Evolutionary conservation across 2,329 filamentous ascomycete genomes (phyloP).

Genomic region (Pestalotiopsis sp.): DNA sequence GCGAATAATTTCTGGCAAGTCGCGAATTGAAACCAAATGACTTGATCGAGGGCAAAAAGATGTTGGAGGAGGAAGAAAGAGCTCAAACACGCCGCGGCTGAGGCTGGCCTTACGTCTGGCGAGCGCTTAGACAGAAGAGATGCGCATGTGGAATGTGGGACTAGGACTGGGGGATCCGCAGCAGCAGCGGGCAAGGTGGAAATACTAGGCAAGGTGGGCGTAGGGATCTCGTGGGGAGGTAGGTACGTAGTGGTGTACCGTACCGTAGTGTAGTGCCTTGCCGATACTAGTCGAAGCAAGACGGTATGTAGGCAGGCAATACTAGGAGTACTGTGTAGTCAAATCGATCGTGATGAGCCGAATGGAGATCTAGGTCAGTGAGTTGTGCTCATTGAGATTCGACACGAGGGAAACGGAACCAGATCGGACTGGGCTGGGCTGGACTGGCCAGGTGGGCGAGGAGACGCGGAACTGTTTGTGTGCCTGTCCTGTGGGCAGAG

Average conservation of each 20-base stretch:
- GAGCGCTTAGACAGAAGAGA: slow-evolving; percentile 7
- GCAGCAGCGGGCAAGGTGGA: slow-evolving; percentile 10
- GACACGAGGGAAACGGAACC: background rate
- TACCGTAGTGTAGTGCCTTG: too few relatives aligned
- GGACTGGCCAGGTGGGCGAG: too few relatives aligned
- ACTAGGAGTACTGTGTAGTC: background rate
- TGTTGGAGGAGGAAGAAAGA: background rate
- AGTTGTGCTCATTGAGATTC: background rate
- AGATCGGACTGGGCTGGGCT: background rate
- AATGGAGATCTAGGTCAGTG: background rate
- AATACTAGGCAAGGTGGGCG: background rate
- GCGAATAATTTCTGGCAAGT: background rate
- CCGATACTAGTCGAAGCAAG: too few relatives aligned
- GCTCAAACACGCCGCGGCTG: slow-evolving; percentile 2
- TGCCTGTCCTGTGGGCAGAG: slow-evolving; percentile 6
- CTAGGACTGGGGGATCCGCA: background rate
- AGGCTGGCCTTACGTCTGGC: slow-evolving; percentile 6
- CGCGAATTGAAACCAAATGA: background rate
- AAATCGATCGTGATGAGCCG: background rate
- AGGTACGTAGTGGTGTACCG: too few relatives aligned
- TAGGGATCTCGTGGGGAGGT: background rate
- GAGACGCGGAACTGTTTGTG: too few relatives aligned
- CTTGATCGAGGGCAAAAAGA: background rate
- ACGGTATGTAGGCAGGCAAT: too few relatives aligned
- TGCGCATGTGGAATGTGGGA: slow-evolving; percentile 8